Evolutionary conservation across 2,329 filamentous ascomycete species (phyloP), one percentile per base, ranked within the genome.

Genomic region (Penicillium freii): DNA sequence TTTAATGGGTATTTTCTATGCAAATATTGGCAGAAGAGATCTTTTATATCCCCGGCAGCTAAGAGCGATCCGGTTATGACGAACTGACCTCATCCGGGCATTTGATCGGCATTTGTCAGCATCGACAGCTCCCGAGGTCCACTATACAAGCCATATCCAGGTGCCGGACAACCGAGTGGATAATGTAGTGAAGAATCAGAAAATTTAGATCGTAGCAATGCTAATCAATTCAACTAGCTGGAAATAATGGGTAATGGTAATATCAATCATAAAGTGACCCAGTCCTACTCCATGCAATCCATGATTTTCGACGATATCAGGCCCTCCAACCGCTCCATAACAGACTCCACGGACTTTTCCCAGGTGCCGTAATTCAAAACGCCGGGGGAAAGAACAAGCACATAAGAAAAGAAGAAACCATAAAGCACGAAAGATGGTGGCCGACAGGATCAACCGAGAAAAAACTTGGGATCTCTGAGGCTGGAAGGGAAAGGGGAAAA

Each of bases 241-340:
- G 45, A 39, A 57, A 58, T 29, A 56, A 46, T 55, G 54, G 57
- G 51, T 54, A 64, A 64, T 64, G 62, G 50, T 59, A 64, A 62
- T 59, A 59, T 63, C 59, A 64, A 57, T 59, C 61, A 54, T 64
- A 51, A 55, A 36, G 21, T 42, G 49, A 36, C 51, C 51, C 51
- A 27, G 21, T 59, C 57, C 56, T 64, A 65, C 64, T 63, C 64
- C 64, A 66, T 66, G 49, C 51, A 48, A 56, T 46, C 54, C 54
- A 40, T 56, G 54, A 47, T 52, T 46, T 52, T 53, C 27, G 34
- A 57, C 43, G n/a, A 53, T 53, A 42, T 42, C 54, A 56, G 53
- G 45, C 21, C 51, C 46, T 39, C 55, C 39, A 52, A 27, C 49
- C 40, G n/a, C 44, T 38, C 54, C 52, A 34, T 46, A 51, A 36